Evolutionary conservation across 768 basidiomycete species (phyloP).

Genomic region (Megacollybia marginata): DNA sequence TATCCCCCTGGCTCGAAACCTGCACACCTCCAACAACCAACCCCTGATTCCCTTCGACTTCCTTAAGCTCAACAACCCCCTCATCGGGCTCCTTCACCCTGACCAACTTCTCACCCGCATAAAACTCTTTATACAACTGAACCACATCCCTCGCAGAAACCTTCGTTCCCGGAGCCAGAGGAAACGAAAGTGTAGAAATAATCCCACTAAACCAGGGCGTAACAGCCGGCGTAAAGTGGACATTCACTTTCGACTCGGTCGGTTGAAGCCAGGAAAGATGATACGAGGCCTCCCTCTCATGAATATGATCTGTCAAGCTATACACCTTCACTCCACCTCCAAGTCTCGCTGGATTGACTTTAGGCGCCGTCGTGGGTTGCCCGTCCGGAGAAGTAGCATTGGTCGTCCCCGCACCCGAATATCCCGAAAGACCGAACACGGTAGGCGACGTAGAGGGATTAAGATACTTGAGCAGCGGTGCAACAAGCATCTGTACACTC

Average conservation of each 20-base stretch:
- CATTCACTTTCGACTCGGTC: constrained; percentile 30
- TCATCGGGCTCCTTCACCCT: constrained; percentile 42
- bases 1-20: constrained; percentile 79
- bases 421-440: constrained; percentile 90
- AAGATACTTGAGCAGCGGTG: constrained; percentile 76
- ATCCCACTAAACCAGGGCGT: constrained; percentile 97
- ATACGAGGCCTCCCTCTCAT: constrained; percentile 89
- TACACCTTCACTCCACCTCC: constrained; percentile 77
- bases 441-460: constrained; percentile 60
- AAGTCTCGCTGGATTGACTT: constrained; percentile 73
- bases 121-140: constrained; percentile 70
- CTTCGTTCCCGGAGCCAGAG: constrained; percentile 43
- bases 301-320: constrained; percentile 93
- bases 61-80: constrained; percentile 58
- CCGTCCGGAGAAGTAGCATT: constrained; percentile 62
- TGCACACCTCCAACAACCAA: constrained; percentile 93
- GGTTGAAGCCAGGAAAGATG: constrained; percentile 67
- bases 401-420: constrained; percentile 91
- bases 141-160: constrained; percentile 69
- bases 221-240: constrained; percentile 85
- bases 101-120: constrained; percentile 68
- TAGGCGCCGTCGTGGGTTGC: constrained; percentile 68
- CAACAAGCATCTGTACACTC: constrained; percentile 84
- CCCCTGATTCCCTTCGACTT: constrained; percentile 79
- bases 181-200: constrained; percentile 78